A percentile compares a stretch with the other conserved stretches of the same genome.
Evolutionary conservation across 2,329 filamentous ascomycete genomes (phyloP).

Genomic region (Apiospora phragmitis): DNA sequence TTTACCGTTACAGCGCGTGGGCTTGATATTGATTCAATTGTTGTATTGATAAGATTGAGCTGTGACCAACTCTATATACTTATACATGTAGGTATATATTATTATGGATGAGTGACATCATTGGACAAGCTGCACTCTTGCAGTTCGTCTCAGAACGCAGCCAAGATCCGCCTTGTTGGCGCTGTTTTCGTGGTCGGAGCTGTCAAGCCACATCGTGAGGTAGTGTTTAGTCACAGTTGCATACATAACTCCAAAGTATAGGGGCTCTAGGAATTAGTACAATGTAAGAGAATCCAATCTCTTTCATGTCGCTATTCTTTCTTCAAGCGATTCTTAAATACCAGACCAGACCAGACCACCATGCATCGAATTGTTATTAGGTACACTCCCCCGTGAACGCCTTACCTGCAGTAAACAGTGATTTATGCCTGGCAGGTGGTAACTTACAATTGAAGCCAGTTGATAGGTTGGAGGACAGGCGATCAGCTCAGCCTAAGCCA

Average conservation of each 20-base stretch:
- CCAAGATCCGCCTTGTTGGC: not conserved
- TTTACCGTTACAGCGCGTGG: not conserved
- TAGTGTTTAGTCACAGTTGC: not conserved
- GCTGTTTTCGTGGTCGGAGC: not conserved
- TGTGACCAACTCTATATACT: not conserved
- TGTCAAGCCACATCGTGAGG: not conserved
- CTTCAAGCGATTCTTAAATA: not conserved
- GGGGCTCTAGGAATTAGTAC: not conserved
- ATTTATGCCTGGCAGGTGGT: not conserved
- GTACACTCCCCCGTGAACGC: too few species aligned
- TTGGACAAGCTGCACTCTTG: not conserved
- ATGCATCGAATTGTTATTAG: not conserved
- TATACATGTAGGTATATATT: too few species aligned
- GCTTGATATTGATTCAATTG: not conserved
- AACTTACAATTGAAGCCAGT: slow-evolving; percentile 1
- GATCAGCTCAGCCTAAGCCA: not conserved
- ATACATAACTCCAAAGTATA: not conserved
- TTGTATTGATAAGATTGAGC: not conserved
- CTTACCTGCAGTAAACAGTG: not conserved
- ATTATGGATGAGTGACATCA: not conserved
- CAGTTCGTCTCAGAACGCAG: not conserved
- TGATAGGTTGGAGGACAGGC: not conserved
- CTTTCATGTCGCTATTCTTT: not conserved
- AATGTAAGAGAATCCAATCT: not conserved
- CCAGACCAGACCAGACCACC: not conserved